Conservation (phyloP, 768 basidiomycete genomes). For the Tulasnella sp. region DNA sequence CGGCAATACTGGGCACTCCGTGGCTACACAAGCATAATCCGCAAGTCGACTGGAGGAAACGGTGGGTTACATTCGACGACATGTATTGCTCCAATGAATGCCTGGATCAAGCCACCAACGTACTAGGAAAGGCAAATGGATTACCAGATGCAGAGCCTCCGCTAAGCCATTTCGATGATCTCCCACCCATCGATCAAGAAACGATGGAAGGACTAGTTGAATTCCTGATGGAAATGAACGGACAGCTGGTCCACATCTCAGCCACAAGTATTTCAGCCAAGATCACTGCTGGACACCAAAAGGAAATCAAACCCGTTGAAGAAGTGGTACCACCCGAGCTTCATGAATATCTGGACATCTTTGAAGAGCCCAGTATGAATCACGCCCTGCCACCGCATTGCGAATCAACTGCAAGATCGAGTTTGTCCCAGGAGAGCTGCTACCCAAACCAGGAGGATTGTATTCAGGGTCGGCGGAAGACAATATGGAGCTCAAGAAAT, state of each 20-base stretch:
- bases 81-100: background rate
- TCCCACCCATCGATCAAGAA: too few species aligned
- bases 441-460: background rate
- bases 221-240: too few species aligned
- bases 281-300: background rate
- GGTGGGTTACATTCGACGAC: background rate
- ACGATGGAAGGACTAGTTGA: too few species aligned
- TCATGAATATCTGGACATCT: background rate
- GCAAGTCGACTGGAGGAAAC: background rate
- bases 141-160: background rate
- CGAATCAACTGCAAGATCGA: background rate
- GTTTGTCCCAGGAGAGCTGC: background rate
- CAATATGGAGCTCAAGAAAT: constrained; percentile 9
- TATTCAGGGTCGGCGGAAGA: background rate
- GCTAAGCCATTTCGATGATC: too few species aligned
- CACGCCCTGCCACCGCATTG: background rate
- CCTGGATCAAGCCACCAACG: background rate
- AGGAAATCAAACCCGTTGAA: background rate
- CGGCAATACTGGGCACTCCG: background rate
- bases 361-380: background rate
- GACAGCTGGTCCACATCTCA: too few species aligned
- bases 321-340: background rate
- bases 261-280: background rate
- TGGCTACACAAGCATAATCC: background rate
- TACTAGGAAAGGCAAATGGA: background rate